These are phyloP conservation scores for Lithospermum erythrorhizon DNA, from an alignment of 257 asterid species.

Conservation along the genomic window DNA sequence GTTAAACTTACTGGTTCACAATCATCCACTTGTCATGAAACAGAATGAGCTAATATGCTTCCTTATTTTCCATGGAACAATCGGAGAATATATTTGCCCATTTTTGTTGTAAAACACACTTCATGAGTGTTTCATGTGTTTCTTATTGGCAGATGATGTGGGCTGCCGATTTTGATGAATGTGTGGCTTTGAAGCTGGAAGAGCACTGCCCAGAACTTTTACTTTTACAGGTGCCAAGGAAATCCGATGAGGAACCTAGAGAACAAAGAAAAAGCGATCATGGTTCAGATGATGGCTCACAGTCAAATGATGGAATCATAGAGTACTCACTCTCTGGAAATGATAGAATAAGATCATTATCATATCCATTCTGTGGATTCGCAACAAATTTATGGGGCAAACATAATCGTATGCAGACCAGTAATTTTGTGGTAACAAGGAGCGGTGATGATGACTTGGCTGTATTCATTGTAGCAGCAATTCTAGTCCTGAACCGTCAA, in stretches of 20 bases:
- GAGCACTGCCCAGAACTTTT: slow-evolving; percentile 66
- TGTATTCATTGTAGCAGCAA: slow-evolving; percentile 91
- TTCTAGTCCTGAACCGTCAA: slow-evolving; percentile 83
- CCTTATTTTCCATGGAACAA: too few species aligned
- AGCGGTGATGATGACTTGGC: slow-evolving; percentile 86
- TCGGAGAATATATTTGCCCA: too few species aligned
- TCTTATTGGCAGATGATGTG: slow-evolving; percentile 76
- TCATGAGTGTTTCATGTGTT: neutral
- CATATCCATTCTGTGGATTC: slow-evolving; percentile 83
- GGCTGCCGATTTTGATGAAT: slow-evolving; percentile 94
- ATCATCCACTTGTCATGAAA: too few species aligned
- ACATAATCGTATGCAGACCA: slow-evolving; percentile 40
- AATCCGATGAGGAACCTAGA: slow-evolving; percentile 41
- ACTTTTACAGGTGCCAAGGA: slow-evolving; percentile 52
- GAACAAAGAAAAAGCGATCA: slow-evolving; percentile 38
- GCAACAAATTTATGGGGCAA: slow-evolving; percentile 72
- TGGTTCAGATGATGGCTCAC: slow-evolving; percentile 30
- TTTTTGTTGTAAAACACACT: too few species aligned
- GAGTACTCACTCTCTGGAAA: slow-evolving; percentile 41
- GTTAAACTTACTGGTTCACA: neutral
- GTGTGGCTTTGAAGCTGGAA: slow-evolving; percentile 50
- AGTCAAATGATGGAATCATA: slow-evolving; percentile 36
- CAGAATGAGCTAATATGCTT: neutral
- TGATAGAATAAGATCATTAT: slow-evolving; percentile 39
- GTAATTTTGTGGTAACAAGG: slow-evolving; percentile 43